Base-by-base conservation (phyloP, 225 moss, liverwort and hornwort species). In the Sphagnum tenellum region DNA sequence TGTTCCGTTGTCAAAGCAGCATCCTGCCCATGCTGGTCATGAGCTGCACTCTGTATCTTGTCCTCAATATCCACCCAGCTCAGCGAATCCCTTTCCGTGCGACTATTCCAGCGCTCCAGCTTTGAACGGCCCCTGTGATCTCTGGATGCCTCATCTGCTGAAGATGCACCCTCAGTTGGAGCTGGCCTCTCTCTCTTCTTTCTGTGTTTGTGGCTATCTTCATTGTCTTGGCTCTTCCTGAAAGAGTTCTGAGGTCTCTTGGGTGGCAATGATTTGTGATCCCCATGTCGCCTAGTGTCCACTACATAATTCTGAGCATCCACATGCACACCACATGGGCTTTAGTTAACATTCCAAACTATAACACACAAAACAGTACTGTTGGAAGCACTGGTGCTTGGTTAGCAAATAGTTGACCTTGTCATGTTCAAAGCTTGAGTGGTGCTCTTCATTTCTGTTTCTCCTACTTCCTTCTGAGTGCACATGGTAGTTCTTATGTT, bases 71-170 rank as follows among this genome's bases (percentile, higher is more conserved):
- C 67, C 55, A 60, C 46, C 63, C 46, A 49, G 73, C 73, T 55
- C 61, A 74, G 64, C 55, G 57, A 29, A 57, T 88, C 91, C 71
- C 84, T 76, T 64, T 89, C 89, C 70, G 88, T 89, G 56, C 81
- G 83, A 79, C 94, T 95, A 44, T 83, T 92, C 94, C 94, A 95
- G 49, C 92, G 86, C 72, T 95, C 91, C 60, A 88, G 65, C 81
- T 95, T 95, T 56, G 84, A 92, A 50, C 89, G 82, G 11, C 94
- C 94, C 66, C 89, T 79, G 64, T 78, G 86, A 60, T 84, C 82
- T 68, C 77, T 69, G 45, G 87, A 89, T 47, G 79, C 79, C 50
- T 90, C 90, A 59, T 91, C 94, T 14, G 80, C 91, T 63, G 94
- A 94, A 59, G 91, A 88, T 48, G 63, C 94, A 56, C 77, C 84